Conservation (phyloP, 1,284 basidiomycete genomes). For the Taiwanofungus camphoratus region DNA sequence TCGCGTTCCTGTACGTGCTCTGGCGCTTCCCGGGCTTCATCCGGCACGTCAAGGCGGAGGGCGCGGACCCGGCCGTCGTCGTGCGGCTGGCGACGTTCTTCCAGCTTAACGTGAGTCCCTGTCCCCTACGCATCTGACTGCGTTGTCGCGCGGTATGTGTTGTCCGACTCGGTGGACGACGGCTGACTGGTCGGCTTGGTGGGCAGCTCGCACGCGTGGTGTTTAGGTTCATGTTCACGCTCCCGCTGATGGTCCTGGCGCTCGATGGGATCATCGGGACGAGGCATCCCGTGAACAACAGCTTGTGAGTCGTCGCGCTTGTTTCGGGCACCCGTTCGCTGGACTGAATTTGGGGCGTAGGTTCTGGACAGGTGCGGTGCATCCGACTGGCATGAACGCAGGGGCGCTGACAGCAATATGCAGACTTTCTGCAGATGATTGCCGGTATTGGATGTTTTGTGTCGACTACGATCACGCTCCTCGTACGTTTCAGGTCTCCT, state of each 20-base stretch:
- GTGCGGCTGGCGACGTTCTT: constrained; percentile 66
- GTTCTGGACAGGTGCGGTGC: constrained; percentile 44
- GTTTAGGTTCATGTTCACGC: constrained; percentile 64
- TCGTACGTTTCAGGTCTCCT: constrained; percentile 40
- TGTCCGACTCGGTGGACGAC: too few species aligned
- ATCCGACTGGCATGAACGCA: not conserved
- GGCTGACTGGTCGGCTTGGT: too few species aligned
- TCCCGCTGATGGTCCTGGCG: constrained; percentile 58
- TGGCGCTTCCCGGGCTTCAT: constrained; percentile 64
- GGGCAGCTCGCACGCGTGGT: constrained; percentile 56
- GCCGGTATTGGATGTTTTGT: constrained; percentile 67
- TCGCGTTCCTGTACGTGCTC: constrained; percentile 64
- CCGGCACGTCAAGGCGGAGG: constrained; percentile 57
- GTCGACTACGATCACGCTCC: constrained; percentile 67
- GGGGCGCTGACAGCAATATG: not conserved
- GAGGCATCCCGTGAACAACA: constrained; percentile 40
- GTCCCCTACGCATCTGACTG: not conserved
- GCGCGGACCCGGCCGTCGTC: constrained; percentile 65
- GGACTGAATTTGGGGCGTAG: constrained; percentile 24
- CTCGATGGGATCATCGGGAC: constrained; percentile 49
- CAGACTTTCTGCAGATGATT: constrained; percentile 63
- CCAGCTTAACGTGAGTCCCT: constrained; percentile 59
- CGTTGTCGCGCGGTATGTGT: too few species aligned
- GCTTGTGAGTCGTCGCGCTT: constrained; percentile 41
- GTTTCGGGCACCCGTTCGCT: constrained; percentile 7